Conservation (phyloP, 2,329 filamentous ascomycete species). For the Colletotrichum lentis region DNA sequence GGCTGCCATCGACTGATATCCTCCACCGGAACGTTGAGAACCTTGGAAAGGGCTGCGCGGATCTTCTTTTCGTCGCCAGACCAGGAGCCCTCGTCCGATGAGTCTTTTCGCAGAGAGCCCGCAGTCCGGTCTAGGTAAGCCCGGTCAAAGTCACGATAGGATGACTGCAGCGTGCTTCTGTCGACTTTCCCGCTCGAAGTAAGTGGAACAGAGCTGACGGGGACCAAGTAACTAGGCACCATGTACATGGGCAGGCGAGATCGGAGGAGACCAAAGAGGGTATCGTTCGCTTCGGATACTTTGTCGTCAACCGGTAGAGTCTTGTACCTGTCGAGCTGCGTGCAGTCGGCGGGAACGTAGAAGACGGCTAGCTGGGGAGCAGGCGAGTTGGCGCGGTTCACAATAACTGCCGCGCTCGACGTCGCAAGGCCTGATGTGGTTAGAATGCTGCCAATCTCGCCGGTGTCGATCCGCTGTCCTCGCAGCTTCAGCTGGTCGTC, state of each 20-base stretch:
- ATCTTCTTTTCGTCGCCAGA: constrained; percentile 65
- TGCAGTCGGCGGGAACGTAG: constrained; percentile 61
- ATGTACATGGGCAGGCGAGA: constrained; percentile 75
- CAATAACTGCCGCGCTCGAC: constrained; percentile 72
- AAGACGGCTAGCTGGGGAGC: constrained; percentile 72
- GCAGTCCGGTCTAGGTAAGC: constrained; percentile 53
- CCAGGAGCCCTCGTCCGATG: constrained; percentile 52
- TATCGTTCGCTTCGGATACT: constrained; percentile 47
- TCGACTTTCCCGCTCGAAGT: constrained; percentile 81
- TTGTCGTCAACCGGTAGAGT: constrained; percentile 51
- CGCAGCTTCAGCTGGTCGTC: constrained; percentile 86
- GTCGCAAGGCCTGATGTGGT: constrained; percentile 59
- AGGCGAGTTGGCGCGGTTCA: constrained; percentile 51
- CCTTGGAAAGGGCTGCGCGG: constrained; percentile 60
- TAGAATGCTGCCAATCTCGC: constrained; percentile 74
- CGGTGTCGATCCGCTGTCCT: constrained; percentile 80
- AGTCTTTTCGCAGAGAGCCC: constrained; percentile 45
- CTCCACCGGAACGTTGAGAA: constrained; percentile 54
- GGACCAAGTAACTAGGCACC: constrained; percentile 78
- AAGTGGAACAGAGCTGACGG: constrained; percentile 73
- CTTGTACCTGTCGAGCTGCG: not conserved
- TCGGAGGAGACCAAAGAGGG: constrained; percentile 64
- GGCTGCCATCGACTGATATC: constrained; percentile 72
- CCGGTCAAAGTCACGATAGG: constrained; percentile 57
- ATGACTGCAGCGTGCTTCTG: constrained; percentile 58